Evolutionary conservation across 495 filamentous ascomycete genomes (phyloP).

Genomic region (Parachaetomium inaequale): DNA sequence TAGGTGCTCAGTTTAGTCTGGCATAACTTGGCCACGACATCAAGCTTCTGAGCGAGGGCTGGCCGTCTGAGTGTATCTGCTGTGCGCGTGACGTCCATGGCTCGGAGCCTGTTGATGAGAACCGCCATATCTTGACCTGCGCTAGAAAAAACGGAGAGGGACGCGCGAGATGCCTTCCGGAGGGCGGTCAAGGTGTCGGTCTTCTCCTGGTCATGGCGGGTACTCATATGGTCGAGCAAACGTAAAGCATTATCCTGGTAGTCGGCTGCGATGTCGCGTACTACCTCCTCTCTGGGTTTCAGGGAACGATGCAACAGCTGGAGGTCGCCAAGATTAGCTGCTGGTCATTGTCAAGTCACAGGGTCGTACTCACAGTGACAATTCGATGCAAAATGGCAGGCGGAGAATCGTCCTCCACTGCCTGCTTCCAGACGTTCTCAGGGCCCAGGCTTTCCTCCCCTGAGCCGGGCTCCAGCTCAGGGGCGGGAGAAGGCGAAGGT

Average conservation of each 20-base stretch:
- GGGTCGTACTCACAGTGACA: slow-evolving; percentile 11
- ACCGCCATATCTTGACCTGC: slow-evolving; percentile 13
- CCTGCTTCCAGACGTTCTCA: slow-evolving; percentile 18
- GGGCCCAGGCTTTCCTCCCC: neutral
- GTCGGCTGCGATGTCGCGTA: slow-evolving; percentile 22
- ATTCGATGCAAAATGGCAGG: slow-evolving; percentile 19
- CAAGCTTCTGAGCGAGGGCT: slow-evolving; percentile 5
- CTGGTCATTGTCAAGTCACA: too few species aligned
- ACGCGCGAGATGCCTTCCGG: neutral
- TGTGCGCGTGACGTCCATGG: slow-evolving; percentile 5
- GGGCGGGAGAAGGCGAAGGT: neutral
- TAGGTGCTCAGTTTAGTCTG: neutral
- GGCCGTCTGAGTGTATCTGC: neutral
- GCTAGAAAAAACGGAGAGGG: slow-evolving; percentile 3
- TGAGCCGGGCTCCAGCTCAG: neutral
- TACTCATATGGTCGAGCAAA: slow-evolving; percentile 18
- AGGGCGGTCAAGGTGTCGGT: neutral
- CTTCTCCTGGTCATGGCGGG: slow-evolving; percentile 19
- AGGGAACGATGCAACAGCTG: slow-evolving; percentile 23
- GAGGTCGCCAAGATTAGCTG: neutral
- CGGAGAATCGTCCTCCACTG: slow-evolving; percentile 13
- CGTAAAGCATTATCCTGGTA: slow-evolving; percentile 19
- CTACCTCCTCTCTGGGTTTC: slow-evolving; percentile 24
- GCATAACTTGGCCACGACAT: neutral
- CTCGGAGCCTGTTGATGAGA: slow-evolving; percentile 5